Base-by-base conservation (phyloP, 2,329 filamentous ascomycete genomes). In the Aspergillus terreus region DNA sequence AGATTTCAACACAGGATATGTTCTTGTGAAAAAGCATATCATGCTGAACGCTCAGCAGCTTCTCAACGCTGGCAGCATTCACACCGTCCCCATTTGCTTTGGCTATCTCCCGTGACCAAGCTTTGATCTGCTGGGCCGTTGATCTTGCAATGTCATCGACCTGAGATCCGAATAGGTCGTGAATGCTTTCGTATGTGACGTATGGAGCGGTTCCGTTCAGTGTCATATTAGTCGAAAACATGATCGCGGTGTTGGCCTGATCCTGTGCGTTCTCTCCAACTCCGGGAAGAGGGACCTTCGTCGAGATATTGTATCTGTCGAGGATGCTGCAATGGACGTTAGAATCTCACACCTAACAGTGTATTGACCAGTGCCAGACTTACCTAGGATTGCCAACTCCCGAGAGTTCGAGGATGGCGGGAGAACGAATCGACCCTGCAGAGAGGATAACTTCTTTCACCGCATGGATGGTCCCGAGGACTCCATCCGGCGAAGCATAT, bases 321-420 rank as follows among this genome's bases (percentile, higher is more conserved):
- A 71, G 58, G 40, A 70, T 60, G 1, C 61, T 64, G 30, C 44
- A 44, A 4, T 7, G 15, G 12, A 25, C 5, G 44, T 42, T 14
- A 15, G 17, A 2, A 19, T 19, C 19, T 19, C 19, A 38, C 14
- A 7, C n/a, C 15, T 14, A 25, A 15, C 52, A 17, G 25, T 19
- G 27, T 25, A 3, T 1, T 4, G 6, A 38, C 12, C 4, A 6
- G 17, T 9, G 5, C 2, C 3, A 9, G 11, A 45, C 55, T 50
- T 53, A 66, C 61, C 54, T 46, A 15, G 62, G 65, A 51, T 65
- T 67, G 57, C 84, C 83, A 32, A 86, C 71, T 0, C 83, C 83
- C 0, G 82, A 85, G 1, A 83, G 71, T 58, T 86, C 83, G 17
- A 81, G 76, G 15, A 82, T 71, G 63, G 76, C 78, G 6, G 78